Base-by-base conservation (phyloP, 106 monocot species). In the Xerophyta viscosa region DNA sequence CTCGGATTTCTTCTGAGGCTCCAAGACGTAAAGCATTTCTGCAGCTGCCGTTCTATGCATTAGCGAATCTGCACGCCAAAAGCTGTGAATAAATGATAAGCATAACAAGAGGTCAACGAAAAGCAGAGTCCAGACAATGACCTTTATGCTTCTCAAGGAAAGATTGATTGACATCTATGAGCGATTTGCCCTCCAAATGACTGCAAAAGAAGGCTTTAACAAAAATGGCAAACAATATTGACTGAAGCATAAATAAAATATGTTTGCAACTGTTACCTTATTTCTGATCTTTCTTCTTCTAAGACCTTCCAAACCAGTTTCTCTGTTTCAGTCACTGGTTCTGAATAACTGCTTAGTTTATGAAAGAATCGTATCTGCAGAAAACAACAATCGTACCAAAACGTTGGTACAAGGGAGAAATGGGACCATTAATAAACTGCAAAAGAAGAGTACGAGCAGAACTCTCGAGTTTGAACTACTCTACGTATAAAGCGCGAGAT, bases 11-110 rank as follows among this genome's bases (percentile, higher is more conserved):
- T 69, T 94, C 24, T 81, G 75, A 51, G 84, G 77, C 33, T 71
- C 78, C 45, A 94, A 60, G 52, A 81, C 42, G 63, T 70, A 84
- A 28, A 71, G 65, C 94, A 94, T 94, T 58, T 94, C 88, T 43
- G 94, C 88, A 52, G 52, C 77, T 44, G 88, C 94, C 55, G 75
- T 88, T 70, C 94, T 75, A 70, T 94, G 94, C 75, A 76, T 67
- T 65, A 94, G 81, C 10, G 88, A 94, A 81, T 64, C 94, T 94
- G 65, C 47, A 22, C 5, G 8, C 27, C 36, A 27, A 18, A 50
- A 37, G 17, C n/a, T n/a, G n/a, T n/a, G n/a, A n/a, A n/a, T n/a
- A n/a, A n/a, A n/a, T n/a, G n/a, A n/a, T n/a, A n/a, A n/a, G n/a
- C n/a, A n/a, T n/a, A n/a, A n/a, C n/a, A n/a, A n/a, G n/a, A n/a